These are phyloP conservation scores for Myriosclerotinia duriaeana DNA, from an alignment of 2,329 filamentous ascomycete species.

Conservation along the genomic window DNA sequence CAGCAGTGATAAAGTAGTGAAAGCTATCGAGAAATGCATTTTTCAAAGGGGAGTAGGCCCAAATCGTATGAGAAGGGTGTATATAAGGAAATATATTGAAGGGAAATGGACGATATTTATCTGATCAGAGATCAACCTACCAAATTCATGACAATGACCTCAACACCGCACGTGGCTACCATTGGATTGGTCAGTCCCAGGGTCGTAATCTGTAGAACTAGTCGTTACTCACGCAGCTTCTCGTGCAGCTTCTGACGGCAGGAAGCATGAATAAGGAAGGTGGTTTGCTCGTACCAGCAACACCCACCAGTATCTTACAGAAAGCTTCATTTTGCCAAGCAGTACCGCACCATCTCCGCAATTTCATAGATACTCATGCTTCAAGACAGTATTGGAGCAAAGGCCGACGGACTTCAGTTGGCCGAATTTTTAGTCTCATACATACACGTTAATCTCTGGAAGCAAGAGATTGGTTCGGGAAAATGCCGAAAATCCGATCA, in stretches of 20 bases:
- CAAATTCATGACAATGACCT: slow-evolving; percentile 1
- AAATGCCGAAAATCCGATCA: too few relatives aligned
- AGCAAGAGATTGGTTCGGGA: too few relatives aligned
- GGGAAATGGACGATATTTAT: slow-evolving; percentile 10
- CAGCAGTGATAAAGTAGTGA: slow-evolving; percentile 5
- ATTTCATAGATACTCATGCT: neutral
- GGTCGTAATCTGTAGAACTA: neutral
- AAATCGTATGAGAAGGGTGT: neutral
- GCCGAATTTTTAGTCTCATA: too few relatives aligned
- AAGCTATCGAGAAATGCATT: slow-evolving; percentile 5
- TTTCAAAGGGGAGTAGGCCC: neutral
- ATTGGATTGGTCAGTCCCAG: neutral
- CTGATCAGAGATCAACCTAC: neutral
- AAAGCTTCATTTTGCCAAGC: slow-evolving; percentile 7
- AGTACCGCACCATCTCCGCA: too few relatives aligned
- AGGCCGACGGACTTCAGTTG: too few relatives aligned
- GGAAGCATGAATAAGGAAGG: slow-evolving; percentile 4
- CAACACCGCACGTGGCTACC: slow-evolving; percentile 1
- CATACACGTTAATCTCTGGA: too few relatives aligned
- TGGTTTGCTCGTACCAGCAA: too few relatives aligned
- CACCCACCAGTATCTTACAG: slow-evolving; percentile 1
- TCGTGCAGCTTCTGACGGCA: too few relatives aligned
- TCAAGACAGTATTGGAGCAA: neutral
- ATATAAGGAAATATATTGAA: neutral
- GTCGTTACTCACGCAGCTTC: slow-evolving; percentile 2